Percentiles rank a stretch among this genome's conserved stretches.
Conservation (phyloP, 2,329 filamentous ascomycete genomes). For the Leptographium galeiforme region DNA sequence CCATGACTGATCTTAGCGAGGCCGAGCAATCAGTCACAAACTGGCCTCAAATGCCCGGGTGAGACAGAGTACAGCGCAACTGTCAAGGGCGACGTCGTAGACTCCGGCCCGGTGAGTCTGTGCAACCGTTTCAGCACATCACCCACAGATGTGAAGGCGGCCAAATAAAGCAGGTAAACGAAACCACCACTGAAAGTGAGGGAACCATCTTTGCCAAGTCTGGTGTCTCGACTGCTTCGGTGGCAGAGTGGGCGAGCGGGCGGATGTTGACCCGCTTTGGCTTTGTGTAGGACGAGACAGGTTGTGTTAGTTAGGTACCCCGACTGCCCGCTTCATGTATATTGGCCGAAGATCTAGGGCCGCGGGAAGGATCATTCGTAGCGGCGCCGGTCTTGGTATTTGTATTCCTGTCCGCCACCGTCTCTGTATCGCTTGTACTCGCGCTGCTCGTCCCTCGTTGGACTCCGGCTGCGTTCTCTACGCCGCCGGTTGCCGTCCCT, state of each 20-base stretch:
- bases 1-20: background rate
- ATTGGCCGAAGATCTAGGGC: background rate
- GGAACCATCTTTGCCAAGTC: background rate
- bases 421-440: constrained; percentile 1
- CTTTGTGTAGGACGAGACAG: too few relatives aligned
- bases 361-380: background rate
- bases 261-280: too few relatives aligned
- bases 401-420: background rate
- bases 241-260: too few relatives aligned
- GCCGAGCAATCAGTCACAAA: background rate
- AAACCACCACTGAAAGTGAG: background rate
- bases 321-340: background rate
- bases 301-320: background rate
- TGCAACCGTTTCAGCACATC: background rate
- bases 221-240: background rate
- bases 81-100: background rate
- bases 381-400: background rate
- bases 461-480: constrained; percentile 6
- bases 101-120: background rate
- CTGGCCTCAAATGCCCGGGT: background rate
- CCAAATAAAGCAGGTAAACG: background rate
- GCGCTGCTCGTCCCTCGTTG: constrained; percentile 16
- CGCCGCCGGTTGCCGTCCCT: background rate
- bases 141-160: background rate
- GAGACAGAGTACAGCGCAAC: background rate